These are phyloP conservation scores for Raddia distichophylla DNA, from an alignment of 176 grass and related monocot species.

Conservation along the genomic window DNA sequence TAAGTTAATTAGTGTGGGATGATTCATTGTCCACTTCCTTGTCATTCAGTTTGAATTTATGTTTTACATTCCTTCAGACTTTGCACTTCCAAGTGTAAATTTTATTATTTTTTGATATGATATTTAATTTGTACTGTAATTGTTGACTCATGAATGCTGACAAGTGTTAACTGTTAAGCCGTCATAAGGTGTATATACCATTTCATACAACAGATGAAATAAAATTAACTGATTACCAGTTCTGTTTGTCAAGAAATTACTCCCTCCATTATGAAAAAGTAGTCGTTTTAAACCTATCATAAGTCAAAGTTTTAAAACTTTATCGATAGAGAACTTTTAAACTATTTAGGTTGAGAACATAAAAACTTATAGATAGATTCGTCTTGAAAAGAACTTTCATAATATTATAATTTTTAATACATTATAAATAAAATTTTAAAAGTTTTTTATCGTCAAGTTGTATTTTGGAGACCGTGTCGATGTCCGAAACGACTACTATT, in stretches of 20 bases:
- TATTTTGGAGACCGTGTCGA: too few species aligned
- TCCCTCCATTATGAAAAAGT: too few species aligned
- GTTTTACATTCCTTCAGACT: slow-evolving; percentile 8
- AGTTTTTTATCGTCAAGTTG: too few species aligned
- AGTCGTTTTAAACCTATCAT: too few species aligned
- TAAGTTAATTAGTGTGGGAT: not conserved
- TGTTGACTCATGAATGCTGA: not conserved
- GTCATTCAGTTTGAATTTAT: not conserved
- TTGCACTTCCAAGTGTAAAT: not conserved
- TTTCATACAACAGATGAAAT: not conserved
- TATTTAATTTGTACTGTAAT: not conserved
- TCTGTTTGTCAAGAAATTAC: not conserved
- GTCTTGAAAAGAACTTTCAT: too few species aligned
- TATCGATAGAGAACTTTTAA: too few species aligned
- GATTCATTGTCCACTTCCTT: not conserved
- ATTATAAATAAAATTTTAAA: too few species aligned
- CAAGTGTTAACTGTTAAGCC: not conserved
- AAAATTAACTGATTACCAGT: not conserved
- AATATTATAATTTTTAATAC: too few species aligned
- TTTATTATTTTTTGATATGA: slow-evolving; percentile 1
- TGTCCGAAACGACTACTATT: too few species aligned
- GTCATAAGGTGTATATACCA: slow-evolving; percentile 1
- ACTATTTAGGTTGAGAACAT: too few species aligned
- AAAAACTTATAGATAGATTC: too few species aligned
- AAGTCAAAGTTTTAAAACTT: too few species aligned